Conservation (phyloP, 2,329 filamentous ascomycete genomes). For the Escovopsis weberi region DNA sequence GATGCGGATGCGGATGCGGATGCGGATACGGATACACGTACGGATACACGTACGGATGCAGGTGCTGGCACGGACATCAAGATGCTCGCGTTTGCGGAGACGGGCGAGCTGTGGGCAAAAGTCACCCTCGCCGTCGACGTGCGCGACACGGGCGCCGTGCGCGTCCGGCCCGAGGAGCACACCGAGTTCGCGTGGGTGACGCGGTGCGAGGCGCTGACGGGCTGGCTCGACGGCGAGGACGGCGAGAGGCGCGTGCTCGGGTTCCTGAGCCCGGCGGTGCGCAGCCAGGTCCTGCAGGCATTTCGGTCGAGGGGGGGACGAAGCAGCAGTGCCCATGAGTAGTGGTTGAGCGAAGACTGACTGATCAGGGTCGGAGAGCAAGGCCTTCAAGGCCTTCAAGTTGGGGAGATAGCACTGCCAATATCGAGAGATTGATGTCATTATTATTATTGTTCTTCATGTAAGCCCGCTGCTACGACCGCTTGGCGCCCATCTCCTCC, state of each 20-base stretch:
- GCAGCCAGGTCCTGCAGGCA: conserved; percentile 17
- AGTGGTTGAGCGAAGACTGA: too few species aligned
- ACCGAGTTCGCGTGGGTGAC: conserved; percentile 24
- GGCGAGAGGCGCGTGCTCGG: conserved; percentile 9
- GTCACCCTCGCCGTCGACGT: conserved; percentile 16
- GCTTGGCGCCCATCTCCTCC: conserved; percentile 60
- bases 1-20: too few species aligned
- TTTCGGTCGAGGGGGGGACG: conserved; percentile 13
- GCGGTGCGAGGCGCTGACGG: conserved; percentile 18
- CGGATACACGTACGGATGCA: too few species aligned
- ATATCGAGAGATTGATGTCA: too few species aligned
- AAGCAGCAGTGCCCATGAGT: neutral
- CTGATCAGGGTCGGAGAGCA: neutral
- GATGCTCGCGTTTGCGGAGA: conserved; percentile 11
- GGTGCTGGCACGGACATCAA: conserved; percentile 2
- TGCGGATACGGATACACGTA: too few species aligned
- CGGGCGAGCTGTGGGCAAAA: conserved; percentile 16
- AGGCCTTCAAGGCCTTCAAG: neutral
- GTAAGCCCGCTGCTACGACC: conserved; percentile 24
- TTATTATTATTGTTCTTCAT: too few species aligned
- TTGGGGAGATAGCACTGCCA: neutral
- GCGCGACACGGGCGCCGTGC: conserved; percentile 8
- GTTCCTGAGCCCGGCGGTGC: conserved; percentile 19
- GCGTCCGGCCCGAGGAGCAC: conserved; percentile 23
- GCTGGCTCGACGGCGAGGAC: conserved; percentile 10